Base-by-base conservation (phyloP, 169 alveolate species). In the Eimeria tenella region DNA sequence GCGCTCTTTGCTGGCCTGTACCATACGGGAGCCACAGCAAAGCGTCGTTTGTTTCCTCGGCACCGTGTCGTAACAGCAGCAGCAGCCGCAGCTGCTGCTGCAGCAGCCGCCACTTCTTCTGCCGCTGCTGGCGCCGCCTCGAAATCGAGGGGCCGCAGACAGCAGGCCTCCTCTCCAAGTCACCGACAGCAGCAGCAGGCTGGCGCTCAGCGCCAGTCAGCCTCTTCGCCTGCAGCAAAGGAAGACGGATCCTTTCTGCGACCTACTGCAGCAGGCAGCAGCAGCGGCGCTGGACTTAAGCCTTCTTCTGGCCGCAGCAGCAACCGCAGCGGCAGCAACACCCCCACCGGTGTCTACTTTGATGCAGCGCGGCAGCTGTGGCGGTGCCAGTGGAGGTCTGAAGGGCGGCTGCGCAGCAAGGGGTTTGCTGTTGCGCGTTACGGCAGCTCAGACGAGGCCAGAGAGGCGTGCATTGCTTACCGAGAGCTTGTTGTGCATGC, bases 341-440 rank as follows among this genome's bases (percentile, higher is more conserved):
- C 77, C 77, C 77, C 77, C n/a, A 68, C 77, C 11, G 77, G 77
- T n/a, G 77, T 68, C n/a, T 68, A 68, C 77, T 68, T 68, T n/a
- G 77, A 68, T n/a, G 77, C 77, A 77, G 94, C 97, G 15, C 91
- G 98, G 25, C 96, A 97, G 94, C 95, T 97, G 21, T 97, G 98
- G 98, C 89, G 98, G 63, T 97, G 98, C 87, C 98, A 97, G 94
- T 97, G 98, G 98, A 91, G 98, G 52, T 98, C 97, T 88, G 97
- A 97, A 71, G 98, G 98, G 23, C 95, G 97, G 87, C 96, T 97
- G 94, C 94, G 96, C 68, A 97, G 98, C 49, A 97, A 97, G 73
- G 98, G 98, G 23, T 97, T 97, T 81, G 96, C 98, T 56, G 95
- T 97, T 55, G 96, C 96, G 21, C 97, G 96, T 74, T 96, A 97